phyloP scores from a whole-genome alignment of 495 filamentous ascomycete species.

The Aspergillus sclerotioniger region DNA sequence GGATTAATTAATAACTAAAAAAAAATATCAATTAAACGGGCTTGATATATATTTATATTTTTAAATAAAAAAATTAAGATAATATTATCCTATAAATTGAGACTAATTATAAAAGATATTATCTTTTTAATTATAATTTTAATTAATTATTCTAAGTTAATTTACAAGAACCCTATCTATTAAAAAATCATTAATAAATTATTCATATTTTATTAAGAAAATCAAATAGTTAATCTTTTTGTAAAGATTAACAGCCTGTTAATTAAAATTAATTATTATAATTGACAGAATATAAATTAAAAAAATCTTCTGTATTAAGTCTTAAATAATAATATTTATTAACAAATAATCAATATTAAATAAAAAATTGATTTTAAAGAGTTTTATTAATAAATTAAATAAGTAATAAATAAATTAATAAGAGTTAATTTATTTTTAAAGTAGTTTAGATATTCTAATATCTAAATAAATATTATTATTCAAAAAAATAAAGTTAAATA shows the following conservation, averaged over 20 bases:
- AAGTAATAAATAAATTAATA: neutral
- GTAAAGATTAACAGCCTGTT: neutral
- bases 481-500: neutral
- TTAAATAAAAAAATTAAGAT: neutral
- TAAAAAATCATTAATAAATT: constrained; percentile 10
- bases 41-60: neutral
- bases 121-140: neutral
- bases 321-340: neutral
- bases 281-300: neutral
- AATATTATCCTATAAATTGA: constrained; percentile 22
- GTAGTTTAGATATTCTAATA: neutral
- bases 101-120: neutral
- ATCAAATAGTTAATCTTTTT: neutral
- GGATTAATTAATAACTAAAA: too few species aligned
- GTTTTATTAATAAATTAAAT: neutral
- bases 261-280: neutral
- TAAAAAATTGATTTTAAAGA: neutral
- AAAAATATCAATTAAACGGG: constrained; percentile 1
- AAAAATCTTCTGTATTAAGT: neutral
- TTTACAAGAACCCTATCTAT: neutral
- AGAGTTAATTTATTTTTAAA: neutral
- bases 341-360: neutral
- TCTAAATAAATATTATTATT: neutral
- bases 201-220: constrained; percentile 18
- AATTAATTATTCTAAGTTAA: neutral